A percentile compares a stretch with the other conserved stretches of the same genome.
Conservation (phyloP, 768 basidiomycete genomes). For the Rhizopogon vulgaris region DNA sequence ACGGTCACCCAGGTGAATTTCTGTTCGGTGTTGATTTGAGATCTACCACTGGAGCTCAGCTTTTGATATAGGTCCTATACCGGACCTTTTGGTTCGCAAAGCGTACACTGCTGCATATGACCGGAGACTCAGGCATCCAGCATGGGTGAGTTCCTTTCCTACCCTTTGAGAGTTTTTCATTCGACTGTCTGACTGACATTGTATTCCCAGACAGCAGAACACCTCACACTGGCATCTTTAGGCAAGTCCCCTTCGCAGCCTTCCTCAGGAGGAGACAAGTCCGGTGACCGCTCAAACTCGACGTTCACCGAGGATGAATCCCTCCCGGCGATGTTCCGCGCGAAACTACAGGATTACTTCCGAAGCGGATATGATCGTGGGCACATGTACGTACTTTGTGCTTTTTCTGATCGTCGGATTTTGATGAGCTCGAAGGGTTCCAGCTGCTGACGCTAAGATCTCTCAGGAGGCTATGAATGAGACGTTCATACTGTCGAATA, state of each 20-base stretch:
- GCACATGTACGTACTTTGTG: conserved; percentile 70
- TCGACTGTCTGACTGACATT: background rate
- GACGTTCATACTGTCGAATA: conserved; percentile 91
- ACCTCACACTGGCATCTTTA: conserved; percentile 76
- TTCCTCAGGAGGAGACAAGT: conserved; percentile 26
- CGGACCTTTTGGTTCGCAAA: conserved; percentile 71
- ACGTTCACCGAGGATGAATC: conserved; percentile 79
- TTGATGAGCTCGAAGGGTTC: conserved; percentile 53
- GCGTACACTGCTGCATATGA: conserved; percentile 92
- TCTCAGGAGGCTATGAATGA: conserved; percentile 95
- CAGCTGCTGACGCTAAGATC: conserved; percentile 90
- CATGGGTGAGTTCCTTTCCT: conserved; percentile 64
- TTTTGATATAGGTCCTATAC: conserved; percentile 63
- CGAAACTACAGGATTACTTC: conserved; percentile 85
- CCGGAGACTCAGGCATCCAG: conserved; percentile 80
- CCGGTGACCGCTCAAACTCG: conserved; percentile 69
- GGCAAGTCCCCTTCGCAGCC: conserved; percentile 37
- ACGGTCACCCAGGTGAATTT: conserved; percentile 73
- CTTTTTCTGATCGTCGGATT: background rate
- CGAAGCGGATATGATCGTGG: conserved; percentile 92
- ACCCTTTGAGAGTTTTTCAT: no score
- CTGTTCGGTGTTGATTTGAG: conserved; percentile 1
- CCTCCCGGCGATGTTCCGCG: conserved; percentile 72
- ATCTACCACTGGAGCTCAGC: background rate
- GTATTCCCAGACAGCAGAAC: conserved; percentile 78